Evolutionary conservation across 1,139 yeast genomes (phyloP), one percentile per base, ranked within the genome.

Genomic region (Debaryomyces sp.): DNA sequence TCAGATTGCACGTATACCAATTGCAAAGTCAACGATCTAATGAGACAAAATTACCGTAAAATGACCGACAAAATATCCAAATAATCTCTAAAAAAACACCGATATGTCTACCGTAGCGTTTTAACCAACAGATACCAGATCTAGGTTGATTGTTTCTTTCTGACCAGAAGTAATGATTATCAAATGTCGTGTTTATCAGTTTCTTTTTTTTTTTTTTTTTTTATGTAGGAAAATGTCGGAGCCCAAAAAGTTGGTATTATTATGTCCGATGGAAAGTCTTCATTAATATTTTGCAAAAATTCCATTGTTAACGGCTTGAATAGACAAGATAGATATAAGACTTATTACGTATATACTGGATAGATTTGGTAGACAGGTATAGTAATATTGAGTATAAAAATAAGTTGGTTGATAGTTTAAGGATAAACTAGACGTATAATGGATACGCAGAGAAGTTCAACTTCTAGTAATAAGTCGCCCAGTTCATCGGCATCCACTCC

Each of bases 171-270:
- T 32, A 18, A 32, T 32, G 26, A 35, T 35, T 17, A 15, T 34
- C 15, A 4, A 41, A 41, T 41, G 43, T 41, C 43, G 43, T 22
- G 43, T 41, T 34, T 30, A 29, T 41, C 42, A 39, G 42, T 39
- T 39, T 39, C 35, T 39, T 39, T 39, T 39, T 26, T 26, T 15
- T 23, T 38, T 38, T 38, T 26, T 9, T 24, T 29, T n/a, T 40
- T 30, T 41, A 26, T 41, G 30, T 39, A 18, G 33, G 22, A 41
- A 30, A 41, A 41, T 41, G 43, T 41, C 43, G 43, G 22, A 18
- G 24, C 43, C 43, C 32, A 41, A 41, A 41, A 39, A 18, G 21
- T 18, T 18, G 21, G 21, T 18, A 18, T 18, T 18, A 18, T 18
- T 18, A 18, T 18, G 21, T 18, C 21, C 21, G 21, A 18, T 18